phyloP scores from a whole-genome alignment of 371 early-diverging fungal genomes.

The Mucor mucedo region DNA sequence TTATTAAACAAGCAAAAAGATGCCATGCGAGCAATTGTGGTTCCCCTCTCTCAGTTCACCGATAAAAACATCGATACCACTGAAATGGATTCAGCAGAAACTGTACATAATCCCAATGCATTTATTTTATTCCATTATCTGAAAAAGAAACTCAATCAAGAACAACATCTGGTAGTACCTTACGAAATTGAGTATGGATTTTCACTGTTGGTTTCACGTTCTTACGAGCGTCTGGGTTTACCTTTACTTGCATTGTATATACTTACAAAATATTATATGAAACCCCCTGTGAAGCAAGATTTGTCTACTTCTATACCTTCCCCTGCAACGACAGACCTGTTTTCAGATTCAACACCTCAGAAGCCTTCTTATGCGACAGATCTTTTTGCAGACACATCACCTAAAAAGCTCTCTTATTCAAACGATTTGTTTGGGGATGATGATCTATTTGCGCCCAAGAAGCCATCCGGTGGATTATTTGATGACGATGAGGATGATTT shows the following conservation, averaged over 20 bases:
- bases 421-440: conserved; percentile 36
- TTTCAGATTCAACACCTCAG: conserved; percentile 17
- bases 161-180: conserved; percentile 24
- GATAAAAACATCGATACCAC: conserved; percentile 4
- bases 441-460: conserved; percentile 35
- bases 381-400: conserved; percentile 26
- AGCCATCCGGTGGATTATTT: conserved; percentile 10
- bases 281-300: conserved; percentile 17
- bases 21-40: conserved; percentile 70
- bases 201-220: conserved; percentile 59
- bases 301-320: conserved; percentile 12
- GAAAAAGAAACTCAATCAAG: conserved; percentile 43
- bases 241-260: conserved; percentile 76
- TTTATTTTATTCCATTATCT: conserved; percentile 79
- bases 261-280: conserved; percentile 37
- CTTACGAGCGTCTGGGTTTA: conserved; percentile 81
- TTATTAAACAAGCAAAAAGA: conserved; percentile 67
- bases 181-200: conserved; percentile 59
- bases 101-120: conserved; percentile 73
- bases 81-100: conserved; percentile 28
- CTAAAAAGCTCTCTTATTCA: conserved; percentile 19
- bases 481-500: conserved; percentile 23
- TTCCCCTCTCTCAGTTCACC: conserved; percentile 31
- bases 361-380: conserved; percentile 27
- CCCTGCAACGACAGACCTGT: conserved; percentile 26